Conservation (phyloP, 2,329 filamentous ascomycete species). For the Colletotrichum tropicale region DNA sequence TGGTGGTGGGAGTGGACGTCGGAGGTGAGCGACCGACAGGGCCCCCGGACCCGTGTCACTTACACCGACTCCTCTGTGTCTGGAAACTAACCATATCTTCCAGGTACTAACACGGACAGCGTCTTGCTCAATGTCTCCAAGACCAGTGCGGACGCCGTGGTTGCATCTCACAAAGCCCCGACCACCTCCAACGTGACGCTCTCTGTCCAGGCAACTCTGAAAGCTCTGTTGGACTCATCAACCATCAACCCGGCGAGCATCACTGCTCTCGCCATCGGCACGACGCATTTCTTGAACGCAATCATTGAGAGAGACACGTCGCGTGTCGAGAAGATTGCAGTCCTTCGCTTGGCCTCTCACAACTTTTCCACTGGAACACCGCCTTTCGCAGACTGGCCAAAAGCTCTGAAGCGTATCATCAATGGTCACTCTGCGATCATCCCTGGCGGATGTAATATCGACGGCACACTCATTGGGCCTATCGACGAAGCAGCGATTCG, state of each 20-base stretch:
- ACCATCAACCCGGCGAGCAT: constrained; percentile 38
- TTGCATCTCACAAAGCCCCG: constrained; percentile 44
- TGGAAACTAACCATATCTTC: not conserved
- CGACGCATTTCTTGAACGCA: constrained; percentile 64
- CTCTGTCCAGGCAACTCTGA: constrained; percentile 50
- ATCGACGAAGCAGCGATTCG: constrained; percentile 15
- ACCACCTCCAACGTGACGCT: constrained; percentile 53
- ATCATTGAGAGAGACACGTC: constrained; percentile 57
- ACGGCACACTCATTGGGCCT: constrained; percentile 22
- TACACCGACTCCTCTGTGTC: too few relatives aligned
- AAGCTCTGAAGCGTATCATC: constrained; percentile 42
- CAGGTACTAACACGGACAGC: constrained; percentile 58
- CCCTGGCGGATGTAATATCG: constrained; percentile 25
- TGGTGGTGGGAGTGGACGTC: constrained; percentile 21
- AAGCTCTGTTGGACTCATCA: constrained; percentile 40
- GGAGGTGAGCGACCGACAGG: constrained; percentile 7
- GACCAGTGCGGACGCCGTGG: constrained; percentile 9
- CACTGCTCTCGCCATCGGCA: constrained; percentile 56
- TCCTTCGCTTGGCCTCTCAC: constrained; percentile 58
- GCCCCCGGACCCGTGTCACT: not conserved
- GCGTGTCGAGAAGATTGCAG: constrained; percentile 54
- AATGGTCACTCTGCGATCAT: constrained; percentile 24
- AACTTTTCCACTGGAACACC: constrained; percentile 53
- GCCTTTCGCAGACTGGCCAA: constrained; percentile 59
- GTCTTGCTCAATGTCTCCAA: constrained; percentile 47